Conservation (phyloP, 371 early-diverging fungal genomes). For the Mucor ambiguus region DNA sequence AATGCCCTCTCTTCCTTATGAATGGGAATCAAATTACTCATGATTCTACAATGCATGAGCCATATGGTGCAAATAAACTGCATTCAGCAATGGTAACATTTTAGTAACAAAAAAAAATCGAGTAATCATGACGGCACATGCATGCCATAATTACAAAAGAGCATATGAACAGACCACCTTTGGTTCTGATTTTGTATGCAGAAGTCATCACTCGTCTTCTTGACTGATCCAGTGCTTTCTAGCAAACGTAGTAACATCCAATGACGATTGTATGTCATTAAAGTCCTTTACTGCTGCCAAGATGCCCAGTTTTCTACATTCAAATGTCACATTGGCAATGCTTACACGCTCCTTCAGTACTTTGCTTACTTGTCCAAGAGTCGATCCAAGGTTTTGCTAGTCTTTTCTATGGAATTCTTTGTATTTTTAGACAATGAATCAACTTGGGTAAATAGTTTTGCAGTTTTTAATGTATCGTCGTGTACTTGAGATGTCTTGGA, state of each 20-base stretch:
- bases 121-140: constrained; percentile 1
- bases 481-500: constrained; percentile 2
- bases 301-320: neutral
- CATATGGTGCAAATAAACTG: no score
- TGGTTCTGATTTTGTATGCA: no score
- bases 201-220: neutral
- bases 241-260: neutral
- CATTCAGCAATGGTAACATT: no score
- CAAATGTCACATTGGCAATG: neutral
- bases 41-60: no score
- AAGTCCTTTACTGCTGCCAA: neutral
- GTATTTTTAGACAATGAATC: constrained; percentile 35
- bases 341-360: neutral
- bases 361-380: constrained; percentile 20
- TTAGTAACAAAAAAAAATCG: neutral
- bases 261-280: neutral
- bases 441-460: constrained; percentile 30
- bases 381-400: constrained; percentile 11
- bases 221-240: neutral
- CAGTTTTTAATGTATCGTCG: constrained; percentile 29
- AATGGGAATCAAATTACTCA: no score
- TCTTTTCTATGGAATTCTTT: constrained; percentile 17
- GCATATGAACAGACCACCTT: neutral
- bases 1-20: no score
- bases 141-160: neutral